Evolutionary conservation across 1,139 yeast species (phyloP), one percentile per base, ranked within the genome.

Genomic region (Blastobotrys buckinghamii): DNA sequence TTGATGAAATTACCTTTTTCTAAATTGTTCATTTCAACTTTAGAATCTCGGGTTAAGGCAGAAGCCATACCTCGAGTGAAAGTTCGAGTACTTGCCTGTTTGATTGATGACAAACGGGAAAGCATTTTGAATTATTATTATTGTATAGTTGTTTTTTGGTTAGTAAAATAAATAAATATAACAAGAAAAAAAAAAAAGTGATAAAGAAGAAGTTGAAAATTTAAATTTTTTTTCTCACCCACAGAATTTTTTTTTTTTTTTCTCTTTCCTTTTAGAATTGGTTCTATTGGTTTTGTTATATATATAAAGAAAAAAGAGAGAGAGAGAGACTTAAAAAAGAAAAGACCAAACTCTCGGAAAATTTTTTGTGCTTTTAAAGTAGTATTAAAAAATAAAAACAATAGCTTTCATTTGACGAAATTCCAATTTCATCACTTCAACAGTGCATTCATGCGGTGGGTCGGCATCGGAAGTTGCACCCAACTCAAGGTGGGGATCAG

Each of bases 11-110:
- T 85, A 71, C 79, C 81, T 65, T 80, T 54, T 76, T 92, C 98
- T 77, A 89, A 79, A 74, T 84, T 78, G 78, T 88, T 90, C 78
- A 85, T 94, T 74, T 80, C 77, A 56, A 92, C 97, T 73, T 88
- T 85, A 55, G 97, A 87, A 73, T 90, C 97, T 71, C 82, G 83
- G 63, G 92, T 83, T 63, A 89, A 72, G 57, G 79, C 76, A 48
- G 82, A 70, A 48, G 82, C 68, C 55, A 48, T 43, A 15, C 45
- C 48, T 37, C 48, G 50, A 17, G 37, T 44, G 30, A 41, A 41
- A 16, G 32, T 24, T 16, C 43, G 44, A 32, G 48, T 47, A 36
- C 45, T 40, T 38, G 44, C 39, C 17, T 10, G 17, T 45, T 53
- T 53, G 49, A 51, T 52, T 33, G 45, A 36, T 30, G 55, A 53